Evolutionary conservation across 2,329 filamentous ascomycete species (phyloP), one percentile per base, ranked within the genome.

Genomic region (Apiospora pterosperma): DNA sequence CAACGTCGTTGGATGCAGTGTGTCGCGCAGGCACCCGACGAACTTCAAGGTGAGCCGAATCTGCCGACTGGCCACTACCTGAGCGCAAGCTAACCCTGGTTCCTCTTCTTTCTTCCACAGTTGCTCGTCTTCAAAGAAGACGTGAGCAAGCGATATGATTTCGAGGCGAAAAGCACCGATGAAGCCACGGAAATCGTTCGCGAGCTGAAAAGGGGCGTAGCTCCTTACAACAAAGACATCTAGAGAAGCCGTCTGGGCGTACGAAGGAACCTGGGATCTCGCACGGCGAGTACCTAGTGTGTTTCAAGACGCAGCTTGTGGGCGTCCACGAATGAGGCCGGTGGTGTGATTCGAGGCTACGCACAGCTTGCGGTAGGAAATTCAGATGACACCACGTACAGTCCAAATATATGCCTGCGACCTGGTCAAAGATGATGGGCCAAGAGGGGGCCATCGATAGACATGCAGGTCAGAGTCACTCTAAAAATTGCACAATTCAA

Each of bases 81-180:
- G n/a, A 38, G 12, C 6, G 21, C 16, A 11, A 38, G 34, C 52
- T 36, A 38, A 60, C 58, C 58, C 28, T n/a, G 12, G 23, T 14
- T 23, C 34, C 16, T 60, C 25, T 31, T n/a, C 19, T n/a, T 19
- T 58, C 16, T 1, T n/a, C 55, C 34, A 34, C 19, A 89, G 87
- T 79, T 90, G 28, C 82, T 93, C 62, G 90, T 95, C 25, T 94
- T 90, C 76, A 90, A 89, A 74, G 88, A 89, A 60, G 87, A 88
- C 1, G 92, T 94, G 78, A 90, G 85, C 67, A 95, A 95, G 79
- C 80, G 92, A 66, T 96, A 96, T 76, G 92, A 96, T 69, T 96
- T 96, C 75, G 92, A 95, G 77, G 88, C 91, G n/a, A 87, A 85
- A 69, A 90, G 82, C 68, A 81, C 84, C 12, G 86, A 88, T 36